Evolutionary conservation across 306 rosid species (phyloP).

Genomic region (Castanospermum australe): DNA sequence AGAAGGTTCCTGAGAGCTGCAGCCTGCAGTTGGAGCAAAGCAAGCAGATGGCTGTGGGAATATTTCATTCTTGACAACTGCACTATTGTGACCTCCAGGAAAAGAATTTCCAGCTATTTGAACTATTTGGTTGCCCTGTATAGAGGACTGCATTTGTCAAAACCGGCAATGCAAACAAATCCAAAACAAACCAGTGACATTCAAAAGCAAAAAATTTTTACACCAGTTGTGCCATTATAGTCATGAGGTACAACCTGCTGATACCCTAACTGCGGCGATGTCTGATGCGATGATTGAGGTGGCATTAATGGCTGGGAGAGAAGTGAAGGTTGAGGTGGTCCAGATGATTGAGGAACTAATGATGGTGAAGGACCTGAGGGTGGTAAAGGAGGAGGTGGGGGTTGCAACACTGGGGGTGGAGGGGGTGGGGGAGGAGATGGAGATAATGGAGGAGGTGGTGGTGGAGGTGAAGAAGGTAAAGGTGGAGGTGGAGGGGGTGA

Average conservation of each 20-base stretch:
- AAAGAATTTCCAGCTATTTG: constrained; percentile 62
- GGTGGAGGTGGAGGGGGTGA: constrained; percentile 87
- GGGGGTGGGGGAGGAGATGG: constrained; percentile 35
- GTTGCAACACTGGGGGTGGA: constrained; percentile 38
- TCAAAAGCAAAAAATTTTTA: constrained; percentile 35
- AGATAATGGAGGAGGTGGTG: constrained; percentile 45
- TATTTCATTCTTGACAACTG: constrained; percentile 49
- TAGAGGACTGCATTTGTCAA: constrained; percentile 8
- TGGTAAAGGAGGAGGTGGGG: constrained; percentile 57
- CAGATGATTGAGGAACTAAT: constrained; percentile 51
- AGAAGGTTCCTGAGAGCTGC: constrained; percentile 64
- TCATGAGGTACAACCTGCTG: constrained; percentile 53
- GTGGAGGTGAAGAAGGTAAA: constrained; percentile 79
- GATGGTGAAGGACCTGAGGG: constrained; percentile 48
- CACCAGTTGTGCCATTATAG: constrained; percentile 49
- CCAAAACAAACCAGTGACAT: not conserved
- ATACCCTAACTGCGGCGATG: constrained; percentile 58
- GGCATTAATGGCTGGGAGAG: constrained; percentile 52
- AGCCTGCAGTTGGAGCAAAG: constrained; percentile 48
- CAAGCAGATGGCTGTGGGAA: constrained; percentile 45
- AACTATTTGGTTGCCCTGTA: constrained; percentile 66
- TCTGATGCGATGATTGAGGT: constrained; percentile 50
- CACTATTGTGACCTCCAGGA: constrained; percentile 49
- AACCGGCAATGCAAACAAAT: not conserved
- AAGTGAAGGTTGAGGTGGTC: constrained; percentile 45